A percentile compares a stretch with the other conserved stretches of the same genome.
Conservation (phyloP, 2,329 filamentous ascomycete genomes). For the Zarea fungicola region DNA sequence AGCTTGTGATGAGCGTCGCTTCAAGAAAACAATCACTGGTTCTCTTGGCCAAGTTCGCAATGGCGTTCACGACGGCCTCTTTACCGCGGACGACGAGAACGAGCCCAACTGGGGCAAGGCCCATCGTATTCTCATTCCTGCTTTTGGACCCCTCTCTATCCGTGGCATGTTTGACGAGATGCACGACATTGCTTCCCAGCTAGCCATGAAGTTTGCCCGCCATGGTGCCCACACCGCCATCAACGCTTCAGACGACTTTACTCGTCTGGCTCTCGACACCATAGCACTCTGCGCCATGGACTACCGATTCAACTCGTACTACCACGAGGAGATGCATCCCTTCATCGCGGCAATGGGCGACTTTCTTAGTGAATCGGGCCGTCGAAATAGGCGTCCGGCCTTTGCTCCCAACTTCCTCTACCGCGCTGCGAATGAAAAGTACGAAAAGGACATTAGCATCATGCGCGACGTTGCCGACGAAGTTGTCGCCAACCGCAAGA, state of each 20-base stretch:
- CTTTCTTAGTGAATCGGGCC: constrained; percentile 54
- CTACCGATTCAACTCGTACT: constrained; percentile 71
- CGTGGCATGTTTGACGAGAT: constrained; percentile 64
- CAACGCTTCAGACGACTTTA: constrained; percentile 61
- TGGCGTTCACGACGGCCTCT: constrained; percentile 59
- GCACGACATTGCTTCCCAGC: constrained; percentile 61
- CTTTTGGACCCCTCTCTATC: constrained; percentile 65
- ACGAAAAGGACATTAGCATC: constrained; percentile 47
- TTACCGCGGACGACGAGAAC: constrained; percentile 45
- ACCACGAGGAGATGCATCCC: constrained; percentile 62
- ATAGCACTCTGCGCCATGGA: constrained; percentile 67
- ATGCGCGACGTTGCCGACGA: constrained; percentile 52
- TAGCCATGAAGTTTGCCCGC: constrained; percentile 64
- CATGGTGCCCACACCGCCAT: constrained; percentile 55
- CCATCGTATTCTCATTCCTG: constrained; percentile 60
- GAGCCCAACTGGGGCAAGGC: constrained; percentile 63
- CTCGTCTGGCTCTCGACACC: constrained; percentile 67
- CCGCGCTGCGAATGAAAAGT: constrained; percentile 44
- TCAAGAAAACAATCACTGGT: constrained; percentile 51
- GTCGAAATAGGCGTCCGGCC: constrained; percentile 41
- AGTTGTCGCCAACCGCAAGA: constrained; percentile 54
- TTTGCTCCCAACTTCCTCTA: constrained; percentile 45
- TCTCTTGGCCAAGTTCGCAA: constrained; percentile 48
- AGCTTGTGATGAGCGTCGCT: constrained; percentile 60
- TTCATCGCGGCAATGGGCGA: constrained; percentile 64